Evolutionary conservation across 495 filamentous ascomycete species (phyloP).

Genomic region (Podospora australis): DNA sequence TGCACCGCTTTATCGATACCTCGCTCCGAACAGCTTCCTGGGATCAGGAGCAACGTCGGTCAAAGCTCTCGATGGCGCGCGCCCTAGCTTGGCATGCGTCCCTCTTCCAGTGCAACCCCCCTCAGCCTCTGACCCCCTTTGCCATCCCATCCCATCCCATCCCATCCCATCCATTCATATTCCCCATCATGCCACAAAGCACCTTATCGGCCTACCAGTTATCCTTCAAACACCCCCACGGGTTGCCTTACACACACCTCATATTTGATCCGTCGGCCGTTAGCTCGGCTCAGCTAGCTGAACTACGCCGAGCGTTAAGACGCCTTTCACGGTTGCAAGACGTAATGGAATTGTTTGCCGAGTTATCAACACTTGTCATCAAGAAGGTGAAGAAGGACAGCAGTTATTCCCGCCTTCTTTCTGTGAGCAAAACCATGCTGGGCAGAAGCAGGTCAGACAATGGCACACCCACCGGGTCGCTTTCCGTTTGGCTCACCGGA

Average conservation of each 20-base stretch:
- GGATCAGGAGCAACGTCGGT: slow-evolving; percentile 3
- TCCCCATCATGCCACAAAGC: slow-evolving; percentile 8
- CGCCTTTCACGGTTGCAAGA: too few relatives aligned
- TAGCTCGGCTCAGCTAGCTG: too few relatives aligned
- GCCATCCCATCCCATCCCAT: slow-evolving; percentile 1
- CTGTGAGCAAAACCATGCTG: too few relatives aligned
- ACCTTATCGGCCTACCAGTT: slow-evolving; percentile 14
- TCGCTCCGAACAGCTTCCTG: background rate
- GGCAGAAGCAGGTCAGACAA: too few relatives aligned
- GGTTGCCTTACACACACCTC: slow-evolving; percentile 4
- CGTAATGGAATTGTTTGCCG: slow-evolving; percentile 11
- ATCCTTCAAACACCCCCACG: slow-evolving; percentile 17
- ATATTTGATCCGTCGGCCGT: too few relatives aligned
- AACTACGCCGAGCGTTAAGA: too few relatives aligned
- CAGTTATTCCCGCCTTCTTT: too few relatives aligned
- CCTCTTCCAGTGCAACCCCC: background rate
- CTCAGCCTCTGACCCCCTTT: slow-evolving; percentile 6
- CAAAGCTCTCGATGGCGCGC: slow-evolving; percentile 1
- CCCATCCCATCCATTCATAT: background rate
- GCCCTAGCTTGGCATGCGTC: slow-evolving; percentile 4
- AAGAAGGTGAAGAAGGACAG: background rate
- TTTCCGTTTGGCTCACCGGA: slow-evolving; percentile 2
- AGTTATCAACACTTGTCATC: too few relatives aligned
- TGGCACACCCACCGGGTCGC: background rate
- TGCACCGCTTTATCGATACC: too few relatives aligned